A percentile compares a stretch with the other conserved stretches of the same genome.
These are phyloP conservation scores for Alternaria sp. DNA, from an alignment of 2,329 filamentous ascomycete species.

Conservation along the genomic window DNA sequence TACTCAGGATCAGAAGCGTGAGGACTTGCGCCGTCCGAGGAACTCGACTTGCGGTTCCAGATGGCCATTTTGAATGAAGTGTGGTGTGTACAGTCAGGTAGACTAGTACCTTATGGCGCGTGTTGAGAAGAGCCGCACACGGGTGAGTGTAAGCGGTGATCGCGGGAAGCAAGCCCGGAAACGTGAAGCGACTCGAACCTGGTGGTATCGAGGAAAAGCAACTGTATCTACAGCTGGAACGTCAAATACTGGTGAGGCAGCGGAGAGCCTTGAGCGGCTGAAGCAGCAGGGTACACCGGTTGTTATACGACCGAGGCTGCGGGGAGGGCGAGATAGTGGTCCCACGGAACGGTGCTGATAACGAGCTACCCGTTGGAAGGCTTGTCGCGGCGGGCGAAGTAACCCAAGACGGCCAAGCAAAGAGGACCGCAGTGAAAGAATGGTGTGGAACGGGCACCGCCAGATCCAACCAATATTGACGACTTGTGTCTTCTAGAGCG, in stretches of 20 bases:
- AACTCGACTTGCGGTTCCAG: constrained; percentile 35
- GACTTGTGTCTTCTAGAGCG: constrained; percentile 13
- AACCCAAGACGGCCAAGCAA: constrained; percentile 34
- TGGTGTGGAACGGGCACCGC: constrained; percentile 16
- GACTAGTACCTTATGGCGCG: constrained; percentile 8
- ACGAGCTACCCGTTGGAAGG: constrained; percentile 19
- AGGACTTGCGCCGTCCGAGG: constrained; percentile 37
- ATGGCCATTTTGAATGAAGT: constrained; percentile 29
- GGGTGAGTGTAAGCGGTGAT: constrained; percentile 11
- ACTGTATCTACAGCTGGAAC: constrained; percentile 5
- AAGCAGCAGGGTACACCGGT: constrained; percentile 22
- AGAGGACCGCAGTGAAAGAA: constrained; percentile 17
- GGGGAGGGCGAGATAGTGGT: constrained; percentile 12
- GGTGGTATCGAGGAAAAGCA: background rate
- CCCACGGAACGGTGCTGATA: constrained; percentile 21
- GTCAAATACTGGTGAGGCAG: constrained; percentile 25
- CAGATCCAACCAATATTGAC: constrained; percentile 11
- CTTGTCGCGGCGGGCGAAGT: constrained; percentile 19
- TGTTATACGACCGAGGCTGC: constrained; percentile 24
- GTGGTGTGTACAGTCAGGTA: background rate
- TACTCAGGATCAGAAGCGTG: constrained; percentile 29
- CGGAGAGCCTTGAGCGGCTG: constrained; percentile 22
- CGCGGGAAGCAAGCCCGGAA: constrained; percentile 9
- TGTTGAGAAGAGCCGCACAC: constrained; percentile 2
- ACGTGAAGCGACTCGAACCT: constrained; percentile 1